Evolutionary conservation across 805 yeast species (phyloP).

Genomic region (Priceomyces castillae): DNA sequence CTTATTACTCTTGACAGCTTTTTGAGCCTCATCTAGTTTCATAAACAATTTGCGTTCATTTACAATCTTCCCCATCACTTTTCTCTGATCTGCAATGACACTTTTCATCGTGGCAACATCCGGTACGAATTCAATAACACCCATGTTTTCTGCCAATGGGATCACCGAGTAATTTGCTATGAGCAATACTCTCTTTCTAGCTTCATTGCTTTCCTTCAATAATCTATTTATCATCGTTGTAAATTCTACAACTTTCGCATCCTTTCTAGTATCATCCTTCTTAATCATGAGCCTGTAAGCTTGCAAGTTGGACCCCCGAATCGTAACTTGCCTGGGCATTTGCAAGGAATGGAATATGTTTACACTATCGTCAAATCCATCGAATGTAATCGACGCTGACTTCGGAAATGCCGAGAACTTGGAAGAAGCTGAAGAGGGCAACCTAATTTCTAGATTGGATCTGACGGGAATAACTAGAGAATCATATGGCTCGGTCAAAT

Average conservation of each 20-base stretch:
- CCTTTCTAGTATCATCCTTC: conserved; percentile 91
- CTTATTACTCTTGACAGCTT: conserved; percentile 16
- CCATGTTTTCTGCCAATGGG: conserved; percentile 82
- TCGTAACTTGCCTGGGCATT: conserved; percentile 73
- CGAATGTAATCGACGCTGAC: conserved; percentile 48
- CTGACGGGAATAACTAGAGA: conserved; percentile 72
- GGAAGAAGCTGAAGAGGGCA: conserved; percentile 51
- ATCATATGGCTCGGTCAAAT: conserved; percentile 27
- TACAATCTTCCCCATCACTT: conserved; percentile 20
- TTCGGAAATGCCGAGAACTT: conserved; percentile 46
- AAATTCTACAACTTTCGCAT: conserved; percentile 89
- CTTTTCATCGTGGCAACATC: conserved; percentile 36
- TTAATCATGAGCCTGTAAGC: conserved; percentile 77
- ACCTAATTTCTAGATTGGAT: conserved; percentile 62
- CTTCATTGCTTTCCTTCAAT: conserved; percentile 61
- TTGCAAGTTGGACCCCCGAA: conserved; percentile 78
- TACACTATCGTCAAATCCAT: conserved; percentile 63
- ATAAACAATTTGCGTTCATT: conserved; percentile 28
- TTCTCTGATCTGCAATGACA: conserved; percentile 27
- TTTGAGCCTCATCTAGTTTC: conserved; percentile 33
- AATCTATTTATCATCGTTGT: conserved; percentile 82
- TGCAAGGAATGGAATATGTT: conserved; percentile 78
- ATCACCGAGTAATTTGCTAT: conserved; percentile 85
- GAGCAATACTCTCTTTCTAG: conserved; percentile 66
- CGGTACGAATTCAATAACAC: conserved; percentile 68